A percentile compares a stretch with the other conserved stretches of the same genome.
Evolutionary conservation across 768 basidiomycete species (phyloP).

Genomic region (Tulasnella sp.): DNA sequence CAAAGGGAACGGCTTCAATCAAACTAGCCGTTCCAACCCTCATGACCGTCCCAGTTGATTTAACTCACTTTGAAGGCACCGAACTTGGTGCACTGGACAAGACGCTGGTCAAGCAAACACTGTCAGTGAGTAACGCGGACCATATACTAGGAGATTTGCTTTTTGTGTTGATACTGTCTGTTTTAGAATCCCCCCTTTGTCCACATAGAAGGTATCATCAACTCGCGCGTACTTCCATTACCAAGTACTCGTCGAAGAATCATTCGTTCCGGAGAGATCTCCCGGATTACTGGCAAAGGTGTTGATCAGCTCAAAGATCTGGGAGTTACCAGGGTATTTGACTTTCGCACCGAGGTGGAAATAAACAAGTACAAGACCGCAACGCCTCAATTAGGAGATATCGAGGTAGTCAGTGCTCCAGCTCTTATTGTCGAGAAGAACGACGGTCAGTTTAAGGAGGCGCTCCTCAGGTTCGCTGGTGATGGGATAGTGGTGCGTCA

Average conservation of each 20-base stretch:
- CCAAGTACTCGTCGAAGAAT: conserved; percentile 19
- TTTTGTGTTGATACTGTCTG: neutral
- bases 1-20: neutral
- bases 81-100: neutral
- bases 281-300: conserved; percentile 48
- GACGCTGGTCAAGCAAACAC: neutral
- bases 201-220: conserved; percentile 5
- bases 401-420: conserved; percentile 27
- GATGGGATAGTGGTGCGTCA: neutral
- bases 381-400: conserved; percentile 47
- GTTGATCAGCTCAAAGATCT: conserved; percentile 43
- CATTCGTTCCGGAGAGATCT: conserved; percentile 61
- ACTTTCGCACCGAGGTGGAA: conserved; percentile 69
- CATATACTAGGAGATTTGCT: neutral
- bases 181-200: neutral
- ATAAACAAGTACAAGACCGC: conserved; percentile 60
- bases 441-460: neutral
- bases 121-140: conserved; percentile 1
- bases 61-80: neutral
- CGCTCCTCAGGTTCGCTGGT: neutral
- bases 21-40: neutral
- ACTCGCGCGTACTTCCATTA: neutral
- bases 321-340: conserved; percentile 56
- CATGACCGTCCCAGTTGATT: neutral
- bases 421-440: neutral